Conservation (phyloP, 371 early-diverging fungal species). For the Rhizopus microsporus region DNA sequence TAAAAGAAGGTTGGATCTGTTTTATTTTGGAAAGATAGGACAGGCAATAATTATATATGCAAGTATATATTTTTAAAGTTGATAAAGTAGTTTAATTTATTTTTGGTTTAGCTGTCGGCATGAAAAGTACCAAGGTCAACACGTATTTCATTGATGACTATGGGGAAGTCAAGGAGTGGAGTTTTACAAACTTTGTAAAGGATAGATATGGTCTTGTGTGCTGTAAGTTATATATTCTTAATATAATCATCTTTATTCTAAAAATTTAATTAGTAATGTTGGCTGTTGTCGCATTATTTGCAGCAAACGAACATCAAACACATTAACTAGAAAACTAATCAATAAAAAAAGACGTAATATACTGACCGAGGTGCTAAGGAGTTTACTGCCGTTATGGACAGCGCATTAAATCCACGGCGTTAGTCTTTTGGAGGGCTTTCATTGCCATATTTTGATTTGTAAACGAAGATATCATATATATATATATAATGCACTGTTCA, state of each 20-base stretch:
- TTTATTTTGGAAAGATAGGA: conserved; percentile 16
- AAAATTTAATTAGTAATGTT: conserved; percentile 16
- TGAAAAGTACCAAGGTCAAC: conserved; percentile 28
- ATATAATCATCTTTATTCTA: background rate
- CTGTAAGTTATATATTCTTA: conserved; percentile 15
- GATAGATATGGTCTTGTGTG: conserved; percentile 33
- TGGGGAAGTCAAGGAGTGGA: conserved; percentile 24
- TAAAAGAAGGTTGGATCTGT: conserved; percentile 20
- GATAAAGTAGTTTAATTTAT: no score
- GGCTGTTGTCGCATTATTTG: conserved; percentile 14
- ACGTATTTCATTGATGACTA: conserved; percentile 29
- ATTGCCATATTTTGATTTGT: no score
- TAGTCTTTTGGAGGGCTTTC: no score
- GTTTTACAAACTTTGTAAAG: conserved; percentile 27
- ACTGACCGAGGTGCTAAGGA: no score
- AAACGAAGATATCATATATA: no score
- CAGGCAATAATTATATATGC: conserved; percentile 23
- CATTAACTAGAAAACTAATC: background rate
- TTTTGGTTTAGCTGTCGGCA: conserved; percentile 24
- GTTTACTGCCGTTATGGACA: no score
- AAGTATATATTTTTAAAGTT: conserved; percentile 6
- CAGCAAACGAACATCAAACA: conserved; percentile 21
- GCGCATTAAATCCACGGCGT: no score
- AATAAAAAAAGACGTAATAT: background rate
- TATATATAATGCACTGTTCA: no score